Evolutionary conservation across 441 rosid species (phyloP).

Genomic region (Mallotus japonicus): DNA sequence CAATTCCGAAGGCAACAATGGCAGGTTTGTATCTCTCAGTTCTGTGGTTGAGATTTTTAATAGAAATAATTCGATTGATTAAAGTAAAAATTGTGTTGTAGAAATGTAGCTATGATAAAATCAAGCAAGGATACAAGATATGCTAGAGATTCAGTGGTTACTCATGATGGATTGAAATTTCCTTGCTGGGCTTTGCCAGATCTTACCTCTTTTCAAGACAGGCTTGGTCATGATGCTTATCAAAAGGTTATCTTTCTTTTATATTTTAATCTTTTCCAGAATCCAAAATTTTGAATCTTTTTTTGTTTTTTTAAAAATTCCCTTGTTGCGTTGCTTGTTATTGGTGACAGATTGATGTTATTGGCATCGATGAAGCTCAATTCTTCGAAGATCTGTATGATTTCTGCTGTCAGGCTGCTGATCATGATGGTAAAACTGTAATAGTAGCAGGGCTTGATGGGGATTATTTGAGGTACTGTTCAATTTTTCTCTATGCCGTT

Average conservation of each 20-base stretch:
- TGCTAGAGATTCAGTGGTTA: slow-evolving; percentile 68
- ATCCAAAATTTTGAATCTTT: not conserved
- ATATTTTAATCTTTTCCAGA: no score
- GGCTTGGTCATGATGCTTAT: slow-evolving; percentile 63
- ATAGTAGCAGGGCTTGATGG: slow-evolving; percentile 86
- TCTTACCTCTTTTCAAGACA: slow-evolving; percentile 53
- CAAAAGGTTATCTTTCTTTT: slow-evolving; percentile 38
- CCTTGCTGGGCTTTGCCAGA: slow-evolving; percentile 81
- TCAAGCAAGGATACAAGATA: slow-evolving; percentile 80
- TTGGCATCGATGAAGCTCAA: slow-evolving; percentile 93
- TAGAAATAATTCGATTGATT: not conserved
- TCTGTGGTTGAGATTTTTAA: not conserved
- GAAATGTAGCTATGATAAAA: slow-evolving; percentile 72
- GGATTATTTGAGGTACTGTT: slow-evolving; percentile 67
- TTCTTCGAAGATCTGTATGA: slow-evolving; percentile 92
- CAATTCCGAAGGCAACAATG: slow-evolving; percentile 51
- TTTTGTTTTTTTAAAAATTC: not conserved
- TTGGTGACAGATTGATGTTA: slow-evolving; percentile 66
- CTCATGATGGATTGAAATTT: slow-evolving; percentile 77
- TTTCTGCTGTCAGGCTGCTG: slow-evolving; percentile 80
- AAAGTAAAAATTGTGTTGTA: slow-evolving; percentile 14
- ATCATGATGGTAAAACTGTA: slow-evolving; percentile 70
- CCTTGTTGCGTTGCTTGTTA: not conserved
- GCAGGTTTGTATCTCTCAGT: slow-evolving; percentile 42
- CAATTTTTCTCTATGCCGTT: no score